Evolutionary conservation across 176 grass and related monocot species (phyloP), one percentile per base, ranked within the genome.

Genomic region (Panicum miliaceum): DNA sequence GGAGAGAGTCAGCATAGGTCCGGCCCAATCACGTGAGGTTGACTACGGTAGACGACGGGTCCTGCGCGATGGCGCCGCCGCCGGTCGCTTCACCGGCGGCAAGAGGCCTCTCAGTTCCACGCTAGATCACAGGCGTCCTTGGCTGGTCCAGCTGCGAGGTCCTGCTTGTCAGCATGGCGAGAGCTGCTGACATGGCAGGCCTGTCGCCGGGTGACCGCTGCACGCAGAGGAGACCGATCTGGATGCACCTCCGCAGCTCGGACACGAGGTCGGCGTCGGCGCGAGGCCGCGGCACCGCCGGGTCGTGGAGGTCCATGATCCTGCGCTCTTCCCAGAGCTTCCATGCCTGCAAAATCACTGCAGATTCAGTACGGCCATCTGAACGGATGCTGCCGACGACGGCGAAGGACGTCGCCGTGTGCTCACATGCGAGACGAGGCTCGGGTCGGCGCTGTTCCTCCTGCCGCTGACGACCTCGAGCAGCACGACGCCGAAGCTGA

Each of bases 191-290:
- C 77, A 87, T 81, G 20, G 79, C 42, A 0, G 87, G 84, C 58
- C 90, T 86, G 45, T 92, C 87, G 3, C 7, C 34, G 0, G 87
- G 83, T 3, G 48, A 61, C 1, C 72, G 66, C 68, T 92, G 87
- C 38, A 89, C 80, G 60, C 87, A 92, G 9, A 92, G 66, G 12
- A 92, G 80, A 9, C 90, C 75, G 6, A 92, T 71, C 19, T 92
- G 78, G 7, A 87, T 50, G 80, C 90, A 89, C 36, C 84, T 86
- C 40, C 25, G 3, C 3, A 79, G 66, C 43, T 87, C 59, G 18
- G 27, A 12, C 12, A 43, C 2, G 64, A 71, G 23, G 1, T 68
- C 46, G 0, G 61, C 32, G 0, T 68, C 19, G n/a, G n/a, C n/a
- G n/a, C n/a, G n/a, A 0, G 6, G 65, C 0, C 0, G 26, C 0